Base-by-base conservation (phyloP, 2,329 filamentous ascomycete species). In the Alternaria sp. region DNA sequence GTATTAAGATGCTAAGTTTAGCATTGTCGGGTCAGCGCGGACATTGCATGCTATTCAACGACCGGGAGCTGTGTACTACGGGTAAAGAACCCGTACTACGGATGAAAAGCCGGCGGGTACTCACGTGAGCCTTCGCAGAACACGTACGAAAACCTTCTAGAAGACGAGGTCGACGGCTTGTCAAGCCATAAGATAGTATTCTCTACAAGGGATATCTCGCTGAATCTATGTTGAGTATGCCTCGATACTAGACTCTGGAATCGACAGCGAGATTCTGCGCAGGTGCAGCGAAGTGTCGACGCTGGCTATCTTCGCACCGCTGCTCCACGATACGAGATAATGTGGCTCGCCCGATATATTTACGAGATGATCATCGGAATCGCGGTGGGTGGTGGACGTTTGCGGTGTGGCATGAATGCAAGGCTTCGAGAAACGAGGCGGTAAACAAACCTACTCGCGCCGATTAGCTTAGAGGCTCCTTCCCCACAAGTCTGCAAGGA, bases 11-110 rank as follows among this genome's bases (percentile, higher is more conserved):
- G 36, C 36, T 40, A 40, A 40, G 36, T 40, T 40, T 40, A 40
- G 36, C 36, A 40, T 17, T 40, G 5, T 40, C 36, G 36, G n/a
- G 36, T 17, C n/a, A 40, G 36, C 36, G 36, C 36, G 36, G 36
- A 17, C 36, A 40, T 40, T 40, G 36, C 36, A 40, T 40, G n/a
- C n/a, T 17, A 11, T 10, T 40, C 36, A 40, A 40, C n/a, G 36
- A 17, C 36, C 15, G 36, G n/a, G 36, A 40, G 36, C 36, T 40
- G 36, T 40, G 36, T 17, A 11, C 36, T 40, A 40, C 36, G 36
- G 36, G 36, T 40, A 40, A 40, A 40, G 36, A 40, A 40, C 36
- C 36, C 36, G 36, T 40, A 40, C 36, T 40, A 40, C 36, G 36
- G 36, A 40, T 40, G 36, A 40, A 40, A 17, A 40, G 36, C 36